phyloP scores from a whole-genome alignment of 2,329 filamentous ascomycete species.

The Diplodia scrobiculata region DNA sequence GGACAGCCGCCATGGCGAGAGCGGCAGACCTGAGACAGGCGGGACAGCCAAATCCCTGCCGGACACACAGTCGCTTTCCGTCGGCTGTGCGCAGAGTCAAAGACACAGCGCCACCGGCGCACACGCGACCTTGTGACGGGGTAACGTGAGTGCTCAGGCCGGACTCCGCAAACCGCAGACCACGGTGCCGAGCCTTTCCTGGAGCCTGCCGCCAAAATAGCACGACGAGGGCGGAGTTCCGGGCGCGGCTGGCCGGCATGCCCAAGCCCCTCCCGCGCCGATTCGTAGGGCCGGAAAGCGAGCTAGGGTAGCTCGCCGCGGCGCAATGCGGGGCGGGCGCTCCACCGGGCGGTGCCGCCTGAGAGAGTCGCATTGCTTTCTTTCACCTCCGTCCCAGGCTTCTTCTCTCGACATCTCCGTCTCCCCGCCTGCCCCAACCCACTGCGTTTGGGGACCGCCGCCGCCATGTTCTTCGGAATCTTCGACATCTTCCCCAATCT shows the following conservation, averaged over 20 bases:
- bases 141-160: slow-evolving; percentile 16
- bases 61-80: slow-evolving; percentile 7
- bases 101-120: slow-evolving; percentile 4
- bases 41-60: slow-evolving; percentile 1
- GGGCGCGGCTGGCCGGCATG: slow-evolving; percentile 6
- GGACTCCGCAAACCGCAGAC: slow-evolving; percentile 6
- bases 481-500: slow-evolving; percentile 29
- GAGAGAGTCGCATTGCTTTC: slow-evolving; percentile 9
- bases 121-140: slow-evolving; percentile 23
- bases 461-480: slow-evolving; percentile 29
- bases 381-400: slow-evolving; percentile 16
- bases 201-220: slow-evolving; percentile 17
- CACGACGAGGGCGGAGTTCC: slow-evolving; percentile 2
- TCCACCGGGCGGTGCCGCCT: neutral
- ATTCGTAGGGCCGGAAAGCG: slow-evolving; percentile 17
- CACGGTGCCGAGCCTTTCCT: neutral
- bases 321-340: slow-evolving; percentile 11
- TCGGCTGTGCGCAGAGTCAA: slow-evolving; percentile 4
- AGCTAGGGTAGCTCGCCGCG: slow-evolving; percentile 18
- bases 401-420: neutral
- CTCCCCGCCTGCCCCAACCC: neutral
- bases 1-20: neutral
- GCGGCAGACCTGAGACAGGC: slow-evolving; percentile 10
- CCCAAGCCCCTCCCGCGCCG: slow-evolving; percentile 23
- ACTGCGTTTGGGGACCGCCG: neutral